These are phyloP conservation scores for Colletotrichum sp. DNA, from an alignment of 2,329 filamentous ascomycete species.

Conservation along the genomic window DNA sequence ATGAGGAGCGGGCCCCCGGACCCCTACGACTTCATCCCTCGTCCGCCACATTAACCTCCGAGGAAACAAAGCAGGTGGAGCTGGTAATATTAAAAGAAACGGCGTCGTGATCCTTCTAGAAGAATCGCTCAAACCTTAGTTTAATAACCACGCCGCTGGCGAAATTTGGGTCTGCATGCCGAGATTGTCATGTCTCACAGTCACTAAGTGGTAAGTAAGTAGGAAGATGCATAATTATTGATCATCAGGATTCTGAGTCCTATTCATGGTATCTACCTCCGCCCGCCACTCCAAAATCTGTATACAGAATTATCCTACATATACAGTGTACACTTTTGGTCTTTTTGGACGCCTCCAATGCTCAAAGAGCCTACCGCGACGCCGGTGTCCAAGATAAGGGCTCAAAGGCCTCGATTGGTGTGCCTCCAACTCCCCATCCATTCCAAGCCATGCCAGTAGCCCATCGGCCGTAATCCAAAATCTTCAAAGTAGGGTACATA, in stretches of 20 bases:
- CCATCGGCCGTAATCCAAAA: neutral
- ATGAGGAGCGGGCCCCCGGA: neutral
- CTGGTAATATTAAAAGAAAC: neutral
- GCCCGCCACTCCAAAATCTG: neutral
- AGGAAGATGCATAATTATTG: neutral
- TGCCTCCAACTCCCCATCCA: neutral
- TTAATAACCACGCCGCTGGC: neutral
- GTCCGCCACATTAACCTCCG: neutral
- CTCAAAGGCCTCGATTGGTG: neutral
- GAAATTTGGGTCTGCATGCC: neutral
- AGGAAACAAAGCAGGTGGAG: neutral
- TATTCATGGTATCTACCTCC: slow-evolving; percentile 13
- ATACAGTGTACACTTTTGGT: slow-evolving; percentile 7
- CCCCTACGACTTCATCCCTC: neutral
- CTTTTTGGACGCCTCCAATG: neutral
- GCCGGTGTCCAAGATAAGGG: neutral
- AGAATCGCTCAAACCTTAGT: neutral
- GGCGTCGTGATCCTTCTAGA: neutral
- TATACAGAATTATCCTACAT: slow-evolving; percentile 21
- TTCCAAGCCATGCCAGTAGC: neutral
- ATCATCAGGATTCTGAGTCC: slow-evolving; percentile 12
- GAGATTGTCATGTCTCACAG: neutral
- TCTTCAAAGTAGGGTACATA: neutral
- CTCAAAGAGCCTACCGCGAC: neutral
- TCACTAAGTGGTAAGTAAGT: neutral